phyloP scores from a whole-genome alignment of 2,329 filamentous ascomycete species.

The Grosmannia penicillata region DNA sequence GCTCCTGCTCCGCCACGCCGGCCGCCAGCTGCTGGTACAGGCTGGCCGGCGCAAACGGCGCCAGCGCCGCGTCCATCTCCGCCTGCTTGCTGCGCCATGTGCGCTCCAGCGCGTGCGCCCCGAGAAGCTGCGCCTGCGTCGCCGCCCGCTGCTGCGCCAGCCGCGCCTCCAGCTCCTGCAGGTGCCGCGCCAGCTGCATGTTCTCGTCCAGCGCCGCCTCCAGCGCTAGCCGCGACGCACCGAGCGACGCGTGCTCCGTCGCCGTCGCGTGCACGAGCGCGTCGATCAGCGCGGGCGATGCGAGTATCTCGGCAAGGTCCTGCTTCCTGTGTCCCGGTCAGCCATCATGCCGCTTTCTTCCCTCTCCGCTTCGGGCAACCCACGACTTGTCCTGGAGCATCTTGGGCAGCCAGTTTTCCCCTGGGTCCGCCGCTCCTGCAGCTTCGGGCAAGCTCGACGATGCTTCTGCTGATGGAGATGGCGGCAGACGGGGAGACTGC shows the following conservation, averaged over 20 bases:
- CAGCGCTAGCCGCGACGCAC: constrained; percentile 49
- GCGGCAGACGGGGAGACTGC: constrained; percentile 29
- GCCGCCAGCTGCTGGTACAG: constrained; percentile 71
- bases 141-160: constrained; percentile 47
- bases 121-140: constrained; percentile 68
- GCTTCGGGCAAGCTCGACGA: constrained; percentile 13
- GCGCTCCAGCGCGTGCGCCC: constrained; percentile 76
- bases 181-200: constrained; percentile 48
- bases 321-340: constrained; percentile 41
- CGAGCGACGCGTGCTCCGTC: constrained; percentile 58
- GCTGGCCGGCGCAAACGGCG: constrained; percentile 72
- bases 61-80: constrained; percentile 74
- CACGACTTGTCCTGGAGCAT: constrained; percentile 72
- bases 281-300: constrained; percentile 49
- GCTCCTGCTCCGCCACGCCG: constrained; percentile 69
- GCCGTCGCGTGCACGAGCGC: constrained; percentile 55
- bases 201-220: constrained; percentile 55
- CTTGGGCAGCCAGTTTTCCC: constrained; percentile 65
- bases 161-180: constrained; percentile 43
- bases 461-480: constrained; percentile 18
- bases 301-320: constrained; percentile 58
- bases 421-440: constrained; percentile 30
- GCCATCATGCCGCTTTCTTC: not conserved
- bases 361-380: no score
- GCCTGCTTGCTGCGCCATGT: constrained; percentile 80